phyloP scores from a whole-genome alignment of 768 basidiomycete genomes.

The Boletus subparvulus region DNA sequence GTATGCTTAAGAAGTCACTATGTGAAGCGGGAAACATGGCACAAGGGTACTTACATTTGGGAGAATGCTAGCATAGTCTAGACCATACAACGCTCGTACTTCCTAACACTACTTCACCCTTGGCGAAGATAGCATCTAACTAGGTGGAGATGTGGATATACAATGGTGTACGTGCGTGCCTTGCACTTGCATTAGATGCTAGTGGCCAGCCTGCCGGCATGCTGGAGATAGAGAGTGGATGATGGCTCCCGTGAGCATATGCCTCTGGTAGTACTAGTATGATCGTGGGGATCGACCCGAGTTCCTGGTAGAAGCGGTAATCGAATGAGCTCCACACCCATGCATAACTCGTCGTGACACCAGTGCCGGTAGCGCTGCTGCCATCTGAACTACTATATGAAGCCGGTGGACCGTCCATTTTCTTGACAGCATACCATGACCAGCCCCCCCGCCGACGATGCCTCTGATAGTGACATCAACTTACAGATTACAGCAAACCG shows the following conservation, averaged over 20 bases:
- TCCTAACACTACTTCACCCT: too few species aligned
- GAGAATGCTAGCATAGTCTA: background rate
- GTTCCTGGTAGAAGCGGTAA: background rate
- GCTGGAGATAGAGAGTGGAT: too few species aligned
- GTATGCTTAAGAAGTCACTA: background rate
- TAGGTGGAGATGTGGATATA: background rate
- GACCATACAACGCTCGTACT: background rate
- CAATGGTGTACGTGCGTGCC: too few species aligned
- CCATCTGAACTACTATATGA: slow-evolving; percentile 18
- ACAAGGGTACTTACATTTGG: too few species aligned
- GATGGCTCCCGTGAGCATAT: too few species aligned
- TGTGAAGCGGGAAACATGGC: too few species aligned
- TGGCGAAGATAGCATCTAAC: background rate
- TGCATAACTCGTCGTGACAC: background rate
- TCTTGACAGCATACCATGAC: slow-evolving; percentile 27
- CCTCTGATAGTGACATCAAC: slow-evolving; percentile 30
- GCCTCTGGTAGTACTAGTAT: too few species aligned
- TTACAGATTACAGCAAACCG: slow-evolving; percentile 1
- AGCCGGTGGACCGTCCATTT: slow-evolving; percentile 2
- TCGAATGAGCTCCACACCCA: background rate
- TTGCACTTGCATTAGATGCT: too few species aligned
- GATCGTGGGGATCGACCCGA: too few species aligned
- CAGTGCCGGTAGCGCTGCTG: background rate
- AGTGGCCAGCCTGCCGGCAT: too few species aligned
- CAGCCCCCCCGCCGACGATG: slow-evolving; percentile 28